Evolutionary conservation across 2,329 filamentous ascomycete genomes (phyloP), one percentile per base, ranked within the genome.

Genomic region (Hypoxylon sp.): DNA sequence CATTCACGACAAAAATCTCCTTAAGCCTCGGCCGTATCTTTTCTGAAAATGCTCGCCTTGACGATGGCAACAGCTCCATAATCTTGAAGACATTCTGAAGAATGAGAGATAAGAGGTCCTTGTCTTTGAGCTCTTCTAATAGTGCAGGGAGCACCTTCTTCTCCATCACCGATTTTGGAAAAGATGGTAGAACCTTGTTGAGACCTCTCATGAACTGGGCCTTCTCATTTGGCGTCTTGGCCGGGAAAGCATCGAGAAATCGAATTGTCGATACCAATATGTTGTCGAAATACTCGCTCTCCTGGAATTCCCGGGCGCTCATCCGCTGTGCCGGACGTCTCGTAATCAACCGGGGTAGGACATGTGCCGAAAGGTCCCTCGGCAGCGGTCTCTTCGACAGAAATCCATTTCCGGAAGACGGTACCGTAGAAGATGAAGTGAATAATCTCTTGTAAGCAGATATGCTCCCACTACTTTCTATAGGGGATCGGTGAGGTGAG

Each of bases 231-330:
- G 93, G 87, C 1, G 94, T 97, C 82, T 99, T 99, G 35, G 93
- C 93, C 0, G 96, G 95, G 65, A 99, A 89, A 0, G 91, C 88
- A 74, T 99, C 96, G 27, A 99, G 84, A 76, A 99, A 99, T 11
- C 96, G 92, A 69, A 99, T 97, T 0, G 96, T 98, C 0, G 94
- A 97, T 21, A 99, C 93, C 3, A 99, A 85, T 50, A 98, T 93
- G 75, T 98, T 99, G 80, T 99, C 94, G 78, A 99, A 99, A 78
- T 97, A 99, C 72, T 93, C 91, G 75, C 94, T 97, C 79, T 98
- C 89, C 77, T 99, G 96, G 73, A 99, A 98, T 74, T 97, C 95
- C 59, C 88, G 89, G 3, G 95, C 94, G 27, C 90, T 94, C 83
- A 98, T 88, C 48, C 96, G 89, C 77, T 97, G 93, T 2, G 94